Base-by-base conservation (phyloP, 2,329 filamentous ascomycete genomes). In the Calcarisporium arbuscula region DNA sequence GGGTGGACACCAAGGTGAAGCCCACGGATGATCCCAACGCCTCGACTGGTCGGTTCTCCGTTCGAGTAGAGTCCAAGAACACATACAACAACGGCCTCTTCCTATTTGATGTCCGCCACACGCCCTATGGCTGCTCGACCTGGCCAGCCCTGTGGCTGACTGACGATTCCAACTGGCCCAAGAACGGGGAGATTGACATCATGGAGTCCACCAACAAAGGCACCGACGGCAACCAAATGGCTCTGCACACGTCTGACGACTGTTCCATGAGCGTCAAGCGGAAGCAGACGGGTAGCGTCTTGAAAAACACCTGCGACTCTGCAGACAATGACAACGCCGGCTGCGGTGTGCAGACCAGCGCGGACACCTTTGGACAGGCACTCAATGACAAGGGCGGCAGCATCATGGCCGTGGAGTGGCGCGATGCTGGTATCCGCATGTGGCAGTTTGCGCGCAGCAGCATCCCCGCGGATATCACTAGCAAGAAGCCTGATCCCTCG, bases 101-200 rank as follows among this genome's bases (percentile, higher is more conserved):
- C 57, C 61, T 82, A 47, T 82, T 82, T 47, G 77, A 82, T 49
- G 64, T 82, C 43, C 65, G 70, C 40, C 78, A 82, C 56, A 73
- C 72, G 0, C 79, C 78, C 0, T 73, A 66, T 46, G 78, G 76
- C 27, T 82, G 78, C 48, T 76, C 67, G 4, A 76, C 70, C 16
- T 83, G 75, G 80, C 75, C 77, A 3, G 70, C 80, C 0, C 65
- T 85, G 9, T 84, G 80, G 80, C 62, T 84, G 6, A 65, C 67
- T 1, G 80, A 84, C 51, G 60, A 65, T 1, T 56, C 52, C 45
- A 69, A 78, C 57, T 80, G 79, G 80, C 79, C 80, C 4, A 46
- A 52, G 5, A 66, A 81, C 43, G 79, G 79, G 39, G 80, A 83
- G 53, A 80, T 81, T 40, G 77, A 80, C 50, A 49, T 80, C 17